A percentile compares a stretch with the other conserved stretches of the same genome.
These are phyloP conservation scores for Suillus cothurnatus DNA, from an alignment of 768 basidiomycete species.

Conservation along the genomic window DNA sequence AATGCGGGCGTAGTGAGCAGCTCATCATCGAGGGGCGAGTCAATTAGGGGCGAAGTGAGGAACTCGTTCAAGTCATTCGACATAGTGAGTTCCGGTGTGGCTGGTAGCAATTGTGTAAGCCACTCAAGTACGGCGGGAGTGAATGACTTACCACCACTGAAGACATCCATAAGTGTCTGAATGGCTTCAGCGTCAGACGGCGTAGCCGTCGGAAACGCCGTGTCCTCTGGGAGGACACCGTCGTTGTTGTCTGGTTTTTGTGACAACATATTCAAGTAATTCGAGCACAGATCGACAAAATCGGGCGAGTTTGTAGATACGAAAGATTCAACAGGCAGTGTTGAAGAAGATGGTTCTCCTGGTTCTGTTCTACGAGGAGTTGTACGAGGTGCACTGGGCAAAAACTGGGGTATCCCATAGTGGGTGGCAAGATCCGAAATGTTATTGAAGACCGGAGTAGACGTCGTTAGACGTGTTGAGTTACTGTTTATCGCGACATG, in stretches of 20 bases:
- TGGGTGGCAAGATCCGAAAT: slow-evolving; percentile 72
- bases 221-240: slow-evolving; percentile 33
- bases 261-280: slow-evolving; percentile 72
- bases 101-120: slow-evolving; percentile 19
- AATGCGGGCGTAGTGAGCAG: slow-evolving; percentile 47
- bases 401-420: slow-evolving; percentile 74
- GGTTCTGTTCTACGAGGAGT: slow-evolving; percentile 44
- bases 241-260: slow-evolving; percentile 46
- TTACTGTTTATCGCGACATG: slow-evolving; percentile 61
- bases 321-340: slow-evolving; percentile 26
- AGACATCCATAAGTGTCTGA: slow-evolving; percentile 40
- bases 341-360: slow-evolving; percentile 32
- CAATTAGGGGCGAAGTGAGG: slow-evolving; percentile 49
- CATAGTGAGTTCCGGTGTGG: slow-evolving; percentile 42
- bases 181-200: slow-evolving; percentile 34
- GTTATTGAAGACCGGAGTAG: slow-evolving; percentile 61
- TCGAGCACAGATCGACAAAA: slow-evolving; percentile 50
- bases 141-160: slow-evolving; percentile 38
- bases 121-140: background rate
- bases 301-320: slow-evolving; percentile 35
- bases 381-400: slow-evolving; percentile 70
- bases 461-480: slow-evolving; percentile 68
- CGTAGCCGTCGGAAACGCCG: slow-evolving; percentile 27
- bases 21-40: slow-evolving; percentile 49
- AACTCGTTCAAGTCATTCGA: slow-evolving; percentile 42